Percentiles rank a stretch among this genome's conserved stretches.
phyloP scores from a whole-genome alignment of 768 basidiomycete genomes.

The Trametes coccinea region DNA sequence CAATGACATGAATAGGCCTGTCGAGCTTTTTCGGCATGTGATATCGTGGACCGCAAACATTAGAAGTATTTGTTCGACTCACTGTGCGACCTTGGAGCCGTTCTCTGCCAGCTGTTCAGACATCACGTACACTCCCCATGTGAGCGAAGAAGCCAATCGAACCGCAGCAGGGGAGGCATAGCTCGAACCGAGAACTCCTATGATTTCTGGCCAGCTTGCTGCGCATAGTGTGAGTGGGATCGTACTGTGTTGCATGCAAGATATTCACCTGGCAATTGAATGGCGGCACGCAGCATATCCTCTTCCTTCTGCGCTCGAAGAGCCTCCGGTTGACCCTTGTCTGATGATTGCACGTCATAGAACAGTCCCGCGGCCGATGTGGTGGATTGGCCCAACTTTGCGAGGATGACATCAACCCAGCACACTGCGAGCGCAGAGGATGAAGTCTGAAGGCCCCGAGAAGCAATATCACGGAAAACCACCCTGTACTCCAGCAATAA shows the following conservation, averaged over 20 bases:
- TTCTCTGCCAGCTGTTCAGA: constrained; percentile 34
- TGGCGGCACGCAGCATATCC: constrained; percentile 56
- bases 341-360: constrained; percentile 3
- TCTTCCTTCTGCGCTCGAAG: constrained; percentile 47
- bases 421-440: constrained; percentile 46
- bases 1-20: background rate
- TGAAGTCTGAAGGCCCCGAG: constrained; percentile 24
- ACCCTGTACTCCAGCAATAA: constrained; percentile 54
- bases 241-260: background rate
- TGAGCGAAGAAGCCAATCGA: constrained; percentile 56
- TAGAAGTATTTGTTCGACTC: background rate
- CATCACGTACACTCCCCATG: constrained; percentile 58
- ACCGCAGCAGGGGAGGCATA: constrained; percentile 59
- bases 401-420: constrained; percentile 66
- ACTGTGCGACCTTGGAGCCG: too few species aligned
- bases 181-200: constrained; percentile 46
- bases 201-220: constrained; percentile 59
- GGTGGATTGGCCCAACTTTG: constrained; percentile 46
- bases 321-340: constrained; percentile 13
- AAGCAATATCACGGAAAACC: constrained; percentile 47
- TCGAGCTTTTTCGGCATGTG: background rate
- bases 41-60: background rate
- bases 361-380: constrained; percentile 15
- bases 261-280: constrained; percentile 64
- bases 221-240: constrained; percentile 19